Percentiles rank a stretch among this genome's conserved stretches.
Conservation (phyloP, 2,329 filamentous ascomycete species). For the Aspergillus pseudoviridinutans region DNA sequence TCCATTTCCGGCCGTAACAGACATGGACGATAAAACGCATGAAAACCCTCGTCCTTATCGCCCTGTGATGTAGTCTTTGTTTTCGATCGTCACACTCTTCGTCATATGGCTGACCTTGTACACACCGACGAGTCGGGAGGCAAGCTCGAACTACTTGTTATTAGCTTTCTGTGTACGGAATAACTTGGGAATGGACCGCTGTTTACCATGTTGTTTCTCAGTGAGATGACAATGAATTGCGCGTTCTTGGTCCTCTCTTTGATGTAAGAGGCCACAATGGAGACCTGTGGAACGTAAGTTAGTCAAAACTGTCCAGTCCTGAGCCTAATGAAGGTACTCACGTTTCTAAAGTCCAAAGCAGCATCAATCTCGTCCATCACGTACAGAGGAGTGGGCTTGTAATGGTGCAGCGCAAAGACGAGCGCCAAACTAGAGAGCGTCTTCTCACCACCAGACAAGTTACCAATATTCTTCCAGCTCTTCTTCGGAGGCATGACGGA, state of each 20-base stretch:
- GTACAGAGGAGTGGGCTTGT: conserved; percentile 94
- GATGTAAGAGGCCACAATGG: conserved; percentile 97
- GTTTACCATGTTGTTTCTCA: conserved; percentile 88
- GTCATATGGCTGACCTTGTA: conserved; percentile 99
- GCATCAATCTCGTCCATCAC: conserved; percentile 99
- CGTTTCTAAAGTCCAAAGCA: conserved; percentile 94
- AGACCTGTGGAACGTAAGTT: conserved; percentile 58
- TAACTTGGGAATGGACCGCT: background rate
- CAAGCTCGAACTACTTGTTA: conserved; percentile 72
- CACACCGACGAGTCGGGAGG: conserved; percentile 89
- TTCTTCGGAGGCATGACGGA: conserved; percentile 99
- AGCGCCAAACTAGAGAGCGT: conserved; percentile 87
- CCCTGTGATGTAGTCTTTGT: conserved; percentile 65
- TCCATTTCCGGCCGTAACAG: background rate
- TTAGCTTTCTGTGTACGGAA: conserved; percentile 6
- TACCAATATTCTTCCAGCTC: conserved; percentile 99
- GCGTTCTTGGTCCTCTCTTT: conserved; percentile 99
- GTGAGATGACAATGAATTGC: conserved; percentile 96
- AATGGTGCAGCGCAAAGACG: conserved; percentile 97
- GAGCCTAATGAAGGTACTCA: conserved; percentile 51
- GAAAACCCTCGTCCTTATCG: conserved; percentile 21
- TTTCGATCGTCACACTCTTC: conserved; percentile 86
- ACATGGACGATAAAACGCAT: background rate
- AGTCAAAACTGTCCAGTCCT: conserved; percentile 1
- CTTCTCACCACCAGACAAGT: conserved; percentile 94